phyloP scores from a whole-genome alignment of 2,329 filamentous ascomycete genomes.

The Cladophialophora exuberans region DNA sequence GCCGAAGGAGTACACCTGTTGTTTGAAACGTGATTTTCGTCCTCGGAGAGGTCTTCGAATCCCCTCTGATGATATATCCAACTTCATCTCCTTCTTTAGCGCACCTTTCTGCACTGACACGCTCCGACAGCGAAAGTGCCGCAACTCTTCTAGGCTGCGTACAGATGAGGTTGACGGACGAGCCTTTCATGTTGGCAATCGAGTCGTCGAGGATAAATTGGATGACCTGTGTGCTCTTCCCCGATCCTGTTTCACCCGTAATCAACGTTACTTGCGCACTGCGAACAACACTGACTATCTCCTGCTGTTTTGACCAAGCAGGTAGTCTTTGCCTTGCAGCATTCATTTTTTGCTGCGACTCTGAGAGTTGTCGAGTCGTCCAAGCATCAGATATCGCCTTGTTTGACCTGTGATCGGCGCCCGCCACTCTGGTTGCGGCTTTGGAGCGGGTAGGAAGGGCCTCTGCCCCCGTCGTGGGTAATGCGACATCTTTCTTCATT shows the following conservation, averaged over 20 bases:
- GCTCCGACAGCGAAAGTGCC: conserved; percentile 88
- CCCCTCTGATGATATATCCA: conserved; percentile 88
- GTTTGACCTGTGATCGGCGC: conserved; percentile 24
- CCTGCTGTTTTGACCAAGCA: conserved; percentile 81
- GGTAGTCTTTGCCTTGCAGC: conserved; percentile 73
- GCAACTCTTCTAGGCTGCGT: conserved; percentile 95
- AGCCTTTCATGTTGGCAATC: conserved; percentile 74
- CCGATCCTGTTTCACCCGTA: conserved; percentile 93
- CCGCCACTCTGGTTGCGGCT: conserved; percentile 2
- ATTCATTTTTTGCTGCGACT: conserved; percentile 75
- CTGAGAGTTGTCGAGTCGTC: conserved; percentile 66
- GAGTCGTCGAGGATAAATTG: conserved; percentile 95
- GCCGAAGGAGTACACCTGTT: conserved; percentile 85
- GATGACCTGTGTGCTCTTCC: conserved; percentile 95
- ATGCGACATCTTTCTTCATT: background rate
- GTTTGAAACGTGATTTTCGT: conserved; percentile 96
- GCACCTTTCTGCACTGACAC: conserved; percentile 90
- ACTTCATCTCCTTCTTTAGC: conserved; percentile 81
- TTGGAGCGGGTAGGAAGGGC: background rate
- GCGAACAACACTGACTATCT: conserved; percentile 75
- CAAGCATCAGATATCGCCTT: conserved; percentile 63
- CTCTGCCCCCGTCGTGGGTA: background rate
- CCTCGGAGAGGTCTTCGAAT: conserved; percentile 72
- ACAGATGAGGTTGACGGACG: conserved; percentile 85
- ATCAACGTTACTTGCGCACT: conserved; percentile 90